phyloP scores from a whole-genome alignment of 1,284 basidiomycete genomes.

The Neolentinus lepideus region DNA sequence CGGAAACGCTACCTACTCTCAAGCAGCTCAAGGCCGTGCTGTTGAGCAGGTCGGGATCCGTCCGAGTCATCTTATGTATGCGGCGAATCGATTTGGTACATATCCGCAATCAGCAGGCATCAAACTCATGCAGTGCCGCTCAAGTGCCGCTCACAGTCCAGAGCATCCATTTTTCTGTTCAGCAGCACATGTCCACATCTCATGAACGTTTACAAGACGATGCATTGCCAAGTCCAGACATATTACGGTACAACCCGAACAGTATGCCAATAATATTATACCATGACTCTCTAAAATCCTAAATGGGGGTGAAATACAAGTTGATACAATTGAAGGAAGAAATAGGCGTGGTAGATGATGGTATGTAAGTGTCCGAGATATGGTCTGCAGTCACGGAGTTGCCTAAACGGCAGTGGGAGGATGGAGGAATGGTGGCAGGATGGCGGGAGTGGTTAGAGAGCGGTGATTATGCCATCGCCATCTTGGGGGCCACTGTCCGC shows the following conservation, averaged over 20 bases:
- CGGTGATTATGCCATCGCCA: constrained; percentile 59
- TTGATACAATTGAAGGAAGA: constrained; percentile 1
- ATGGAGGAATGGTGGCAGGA: constrained; percentile 7
- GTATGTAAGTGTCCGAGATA: constrained; percentile 7
- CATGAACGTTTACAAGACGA: background rate
- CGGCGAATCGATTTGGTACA: background rate
- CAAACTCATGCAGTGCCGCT: background rate
- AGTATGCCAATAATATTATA: background rate
- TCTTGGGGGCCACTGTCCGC: constrained; percentile 79
- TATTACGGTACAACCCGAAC: background rate
- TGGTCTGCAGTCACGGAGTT: constrained; percentile 3
- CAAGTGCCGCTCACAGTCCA: background rate
- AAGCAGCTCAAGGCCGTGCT: background rate
- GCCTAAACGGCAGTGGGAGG: constrained; percentile 3
- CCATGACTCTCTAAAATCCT: background rate
- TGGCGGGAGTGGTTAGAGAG: constrained; percentile 6
- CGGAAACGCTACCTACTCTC: background rate
- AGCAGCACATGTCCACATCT: background rate
- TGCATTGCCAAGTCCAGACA: background rate
- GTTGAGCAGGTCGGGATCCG: background rate
- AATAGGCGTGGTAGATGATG: constrained; percentile 2
- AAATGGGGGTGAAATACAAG: background rate
- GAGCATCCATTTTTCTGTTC: background rate
- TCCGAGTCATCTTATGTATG: background rate
- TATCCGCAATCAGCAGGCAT: background rate